These are phyloP conservation scores for Huntiella bhutanensis DNA, from an alignment of 2,329 filamentous ascomycete genomes.

Conservation along the genomic window DNA sequence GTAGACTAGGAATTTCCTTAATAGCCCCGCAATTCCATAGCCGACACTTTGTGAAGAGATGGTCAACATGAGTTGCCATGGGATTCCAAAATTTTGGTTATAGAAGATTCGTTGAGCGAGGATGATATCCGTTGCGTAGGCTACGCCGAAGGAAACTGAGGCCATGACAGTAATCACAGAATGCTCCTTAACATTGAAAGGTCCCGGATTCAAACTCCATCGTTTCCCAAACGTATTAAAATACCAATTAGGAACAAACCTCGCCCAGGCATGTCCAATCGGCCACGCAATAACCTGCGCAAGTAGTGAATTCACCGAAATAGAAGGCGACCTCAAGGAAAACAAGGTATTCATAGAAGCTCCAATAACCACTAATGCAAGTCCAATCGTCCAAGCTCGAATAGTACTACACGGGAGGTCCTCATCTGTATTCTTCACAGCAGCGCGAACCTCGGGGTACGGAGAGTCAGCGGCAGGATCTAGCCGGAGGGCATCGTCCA, in stretches of 20 bases:
- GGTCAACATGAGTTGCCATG: constrained; percentile 46
- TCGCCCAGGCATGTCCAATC: constrained; percentile 41
- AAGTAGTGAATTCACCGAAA: constrained; percentile 39
- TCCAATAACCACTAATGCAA: constrained; percentile 35
- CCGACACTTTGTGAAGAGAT: constrained; percentile 51
- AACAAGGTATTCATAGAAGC: constrained; percentile 45
- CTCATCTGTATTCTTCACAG: constrained; percentile 45
- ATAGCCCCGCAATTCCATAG: constrained; percentile 49
- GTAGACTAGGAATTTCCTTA: constrained; percentile 46
- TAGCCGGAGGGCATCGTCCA: constrained; percentile 15
- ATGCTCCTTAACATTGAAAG: constrained; percentile 55
- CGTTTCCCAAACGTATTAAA: constrained; percentile 33
- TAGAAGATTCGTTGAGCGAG: constrained; percentile 55
- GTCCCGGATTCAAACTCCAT: constrained; percentile 45
- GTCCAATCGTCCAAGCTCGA: constrained; percentile 44
- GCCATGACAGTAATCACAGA: constrained; percentile 52
- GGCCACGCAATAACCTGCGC: constrained; percentile 47
- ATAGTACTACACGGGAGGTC: constrained; percentile 47
- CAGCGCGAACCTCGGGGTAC: constrained; percentile 46
- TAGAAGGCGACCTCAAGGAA: constrained; percentile 41
- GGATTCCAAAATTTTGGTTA: constrained; percentile 46
- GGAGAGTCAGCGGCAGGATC: constrained; percentile 36
- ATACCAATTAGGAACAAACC: constrained; percentile 29
- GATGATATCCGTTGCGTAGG: constrained; percentile 58
- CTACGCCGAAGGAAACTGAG: constrained; percentile 48